Evolutionary conservation across 352 stramenopile species (phyloP), one percentile per base, ranked within the genome.

Genomic region (Phytophthora lateralis): DNA sequence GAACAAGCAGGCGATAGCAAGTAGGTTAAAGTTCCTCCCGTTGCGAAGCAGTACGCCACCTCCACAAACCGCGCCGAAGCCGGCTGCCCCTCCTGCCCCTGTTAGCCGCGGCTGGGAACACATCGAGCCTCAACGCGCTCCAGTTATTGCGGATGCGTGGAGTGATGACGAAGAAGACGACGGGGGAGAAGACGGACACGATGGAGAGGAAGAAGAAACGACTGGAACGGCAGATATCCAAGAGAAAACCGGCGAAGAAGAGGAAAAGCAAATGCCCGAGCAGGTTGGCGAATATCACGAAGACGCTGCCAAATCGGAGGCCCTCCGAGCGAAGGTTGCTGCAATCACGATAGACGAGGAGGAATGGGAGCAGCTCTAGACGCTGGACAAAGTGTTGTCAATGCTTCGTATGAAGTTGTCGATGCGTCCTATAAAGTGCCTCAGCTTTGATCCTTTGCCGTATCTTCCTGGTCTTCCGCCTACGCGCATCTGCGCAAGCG

Each of bases 91-190:
- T 30, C 60, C 69, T 12, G 56, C 71, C 30, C 58, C 75, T 46
- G 71, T 85, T 4, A 79, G 71, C 39, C 76, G 85, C 29, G 85
- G 85, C 6, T 94, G 85, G 85, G 85, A 94, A 47, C 85, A 78
- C 49, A 90, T 92, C 17, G 66, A 79, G 29, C 75, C 71, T 53
- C 71, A 66, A 10, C 71, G 70, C 21, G 52, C 63, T 8, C 74
- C 76, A 5, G 66, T 80, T 52, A 53, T 91, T 32, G 67, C 61
- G 2, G 85, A 94, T 60, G 83, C 85, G 0, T 94, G 85, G 85
- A 94, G 85, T 63, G 82, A 94, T 32, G 85, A 92, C 15, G 84
- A 91, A 38, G 68, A 78, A 4, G 26, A 30, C 26, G 26, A 8
- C 4, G 69, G 69, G 17, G 38, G 18, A 29, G 47, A 59, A 52